Evolutionary conservation across 768 basidiomycete species (phyloP).

Genomic region (Rhizopogon vinicolor): DNA sequence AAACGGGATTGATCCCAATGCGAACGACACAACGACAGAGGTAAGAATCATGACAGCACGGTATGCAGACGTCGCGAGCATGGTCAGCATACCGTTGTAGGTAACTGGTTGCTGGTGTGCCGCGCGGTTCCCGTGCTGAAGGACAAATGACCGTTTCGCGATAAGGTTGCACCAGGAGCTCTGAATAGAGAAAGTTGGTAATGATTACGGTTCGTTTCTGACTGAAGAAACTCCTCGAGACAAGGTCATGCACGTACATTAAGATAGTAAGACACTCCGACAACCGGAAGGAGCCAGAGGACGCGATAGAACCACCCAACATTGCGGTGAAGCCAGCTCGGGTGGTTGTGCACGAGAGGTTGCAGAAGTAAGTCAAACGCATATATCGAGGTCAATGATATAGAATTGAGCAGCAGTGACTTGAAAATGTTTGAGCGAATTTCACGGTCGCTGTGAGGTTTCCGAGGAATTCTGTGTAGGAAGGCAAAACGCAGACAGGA

Average conservation of each 20-base stretch:
- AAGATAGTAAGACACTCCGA: constrained; percentile 72
- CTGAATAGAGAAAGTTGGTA: constrained; percentile 32
- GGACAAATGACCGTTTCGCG: constrained; percentile 66
- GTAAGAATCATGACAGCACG: constrained; percentile 79
- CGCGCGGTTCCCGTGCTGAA: constrained; percentile 66
- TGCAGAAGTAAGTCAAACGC: constrained; percentile 69
- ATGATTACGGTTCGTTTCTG: background rate
- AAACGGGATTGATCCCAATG: constrained; percentile 58
- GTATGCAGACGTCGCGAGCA: constrained; percentile 78
- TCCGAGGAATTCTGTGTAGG: constrained; percentile 4
- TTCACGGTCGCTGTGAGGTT: constrained; percentile 58
- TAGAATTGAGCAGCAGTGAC: constrained; percentile 65
- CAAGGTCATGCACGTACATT: constrained; percentile 50
- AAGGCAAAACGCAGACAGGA: constrained; percentile 7
- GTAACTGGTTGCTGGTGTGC: constrained; percentile 48
- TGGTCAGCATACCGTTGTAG: constrained; percentile 67
- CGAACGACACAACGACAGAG: constrained; percentile 64
- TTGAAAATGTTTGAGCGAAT: constrained; percentile 73
- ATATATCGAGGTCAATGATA: constrained; percentile 71
- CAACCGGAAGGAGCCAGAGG: constrained; percentile 76
- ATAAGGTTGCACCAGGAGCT: constrained; percentile 74
- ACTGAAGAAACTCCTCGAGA: background rate
- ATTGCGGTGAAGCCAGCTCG: constrained; percentile 67
- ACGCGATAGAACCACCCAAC: constrained; percentile 73
- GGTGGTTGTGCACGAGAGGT: constrained; percentile 58